Evolutionary conservation across 2,329 filamentous ascomycete species (phyloP).

Genomic region (Hymenoscyphus fructigenus): DNA sequence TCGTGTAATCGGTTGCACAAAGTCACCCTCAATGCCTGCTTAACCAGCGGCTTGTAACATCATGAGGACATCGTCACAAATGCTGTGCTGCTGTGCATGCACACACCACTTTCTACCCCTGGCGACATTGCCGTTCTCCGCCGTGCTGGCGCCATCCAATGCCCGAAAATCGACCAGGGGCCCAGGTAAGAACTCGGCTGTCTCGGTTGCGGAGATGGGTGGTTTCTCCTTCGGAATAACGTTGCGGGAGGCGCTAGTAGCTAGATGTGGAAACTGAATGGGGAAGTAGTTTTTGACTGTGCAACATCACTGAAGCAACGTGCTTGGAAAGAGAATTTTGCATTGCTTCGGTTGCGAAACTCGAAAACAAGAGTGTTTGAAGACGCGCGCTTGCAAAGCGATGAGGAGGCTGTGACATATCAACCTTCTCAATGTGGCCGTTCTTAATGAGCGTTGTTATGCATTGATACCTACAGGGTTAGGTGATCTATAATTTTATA

Average conservation of each 20-base stretch:
- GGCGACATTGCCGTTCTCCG: not conserved
- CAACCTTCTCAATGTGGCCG: not conserved
- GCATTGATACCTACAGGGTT: not conserved
- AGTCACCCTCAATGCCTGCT: not conserved
- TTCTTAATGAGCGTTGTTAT: not conserved
- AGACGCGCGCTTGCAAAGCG: constrained; percentile 1
- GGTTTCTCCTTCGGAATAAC: not conserved
- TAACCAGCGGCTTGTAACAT: not conserved
- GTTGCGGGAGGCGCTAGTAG: not conserved
- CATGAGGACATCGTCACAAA: not conserved
- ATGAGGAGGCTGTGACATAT: not conserved
- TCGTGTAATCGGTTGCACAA: not conserved
- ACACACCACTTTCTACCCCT: not conserved
- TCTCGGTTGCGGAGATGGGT: constrained; percentile 10
- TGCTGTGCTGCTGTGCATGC: not conserved
- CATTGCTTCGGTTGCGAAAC: not conserved
- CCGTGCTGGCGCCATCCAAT: constrained; percentile 5
- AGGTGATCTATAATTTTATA: too few species aligned
- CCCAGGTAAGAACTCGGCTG: constrained; percentile 6
- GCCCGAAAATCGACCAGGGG: not conserved
- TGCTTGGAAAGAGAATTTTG: constrained; percentile 2
- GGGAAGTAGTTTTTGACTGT: not conserved
- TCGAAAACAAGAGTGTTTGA: constrained; percentile 2
- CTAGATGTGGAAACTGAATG: not conserved
- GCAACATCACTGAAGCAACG: not conserved